Evolutionary conservation across 495 filamentous ascomycete species (phyloP), one percentile per base, ranked within the genome.

Genomic region (Neurospora sp.): DNA sequence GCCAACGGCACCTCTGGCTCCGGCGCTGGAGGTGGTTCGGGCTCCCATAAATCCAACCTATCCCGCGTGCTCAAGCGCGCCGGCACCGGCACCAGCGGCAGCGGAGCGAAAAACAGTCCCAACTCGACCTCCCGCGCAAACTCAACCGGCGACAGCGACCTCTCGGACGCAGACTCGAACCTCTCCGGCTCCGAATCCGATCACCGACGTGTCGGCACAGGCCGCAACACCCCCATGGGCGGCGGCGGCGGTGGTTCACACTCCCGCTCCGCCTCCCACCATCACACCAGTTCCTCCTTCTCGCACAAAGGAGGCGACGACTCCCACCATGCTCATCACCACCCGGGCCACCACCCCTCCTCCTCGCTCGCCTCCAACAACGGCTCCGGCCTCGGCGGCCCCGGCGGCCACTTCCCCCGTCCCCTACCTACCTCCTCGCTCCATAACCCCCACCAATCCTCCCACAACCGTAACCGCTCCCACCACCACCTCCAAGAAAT

Each of bases 161-260:
- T 91, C 4, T 90, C 89, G 3, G 89, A 91, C 59, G 90, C 90
- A 14, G 89, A 89, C 8, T 89, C 88, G 72, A 61, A 61, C 27
- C 22, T 61, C 0, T 59, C 47, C 4, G 82, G 84, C 78, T 80
- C 87, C 86, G 79, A 81, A 78, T 70, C 86, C 78, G 72, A 87
- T 8, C 78, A 89, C 73, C 80, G 82, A 1, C 82, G 83, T 72
- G 84, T 82, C 65, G 81, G 78, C 0, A 53, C 45, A 61, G 53
- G 53, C 53, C 53, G 53, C 7, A 35, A 35, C 27, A 61, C 53
- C 12, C 53, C 76, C 39, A 75, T 72, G 27, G 27, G 27, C 27
- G 71, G 72, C 42, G 59, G 74, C 10, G 59, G 74, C 10, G 41
- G 41, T 42, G 41, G 41, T 7, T 45, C 42, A 0, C 68, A 73